Evolutionary conservation across 2,329 filamentous ascomycete species (phyloP).

Genomic region (Pleurostoma richardsiae): DNA sequence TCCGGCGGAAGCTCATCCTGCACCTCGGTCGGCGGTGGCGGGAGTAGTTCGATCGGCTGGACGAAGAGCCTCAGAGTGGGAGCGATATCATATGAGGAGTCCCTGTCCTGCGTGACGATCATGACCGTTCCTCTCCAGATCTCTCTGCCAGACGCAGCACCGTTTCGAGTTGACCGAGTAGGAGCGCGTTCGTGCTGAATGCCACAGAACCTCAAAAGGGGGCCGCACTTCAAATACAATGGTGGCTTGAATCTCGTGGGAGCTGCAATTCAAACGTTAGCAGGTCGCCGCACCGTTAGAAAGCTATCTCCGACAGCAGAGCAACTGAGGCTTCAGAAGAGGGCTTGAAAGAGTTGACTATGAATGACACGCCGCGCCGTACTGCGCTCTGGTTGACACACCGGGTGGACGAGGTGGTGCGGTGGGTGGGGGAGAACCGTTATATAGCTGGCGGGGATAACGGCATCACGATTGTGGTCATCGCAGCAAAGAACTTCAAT

Average conservation of each 20-base stretch:
- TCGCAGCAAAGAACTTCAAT: too few species aligned
- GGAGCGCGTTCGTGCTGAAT: constrained; percentile 59
- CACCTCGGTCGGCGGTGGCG: constrained; percentile 69
- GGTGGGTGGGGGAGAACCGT: too few species aligned
- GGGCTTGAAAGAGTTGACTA: neutral
- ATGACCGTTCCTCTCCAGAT: constrained; percentile 92
- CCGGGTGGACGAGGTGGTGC: too few species aligned
- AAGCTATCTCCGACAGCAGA: too few species aligned
- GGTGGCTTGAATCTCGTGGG: constrained; percentile 76
- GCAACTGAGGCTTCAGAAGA: too few species aligned
- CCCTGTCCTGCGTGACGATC: constrained; percentile 85
- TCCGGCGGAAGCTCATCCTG: constrained; percentile 66
- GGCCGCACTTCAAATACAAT: constrained; percentile 84
- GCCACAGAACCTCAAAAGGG: constrained; percentile 84
- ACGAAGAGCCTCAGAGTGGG: constrained; percentile 81
- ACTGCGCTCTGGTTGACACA: too few species aligned
- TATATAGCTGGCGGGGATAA: too few species aligned
- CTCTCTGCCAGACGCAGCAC: constrained; percentile 52
- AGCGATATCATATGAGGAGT: constrained; percentile 74
- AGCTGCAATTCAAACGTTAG: constrained; percentile 20
- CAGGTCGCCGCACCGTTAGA: too few species aligned
- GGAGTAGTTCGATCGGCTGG: constrained; percentile 77
- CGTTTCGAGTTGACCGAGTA: constrained; percentile 28
- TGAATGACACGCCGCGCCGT: too few species aligned
- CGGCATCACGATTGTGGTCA: too few species aligned